These are phyloP conservation scores for Phytophthora melonis DNA, from an alignment of 352 stramenopile species.

Conservation along the genomic window DNA sequence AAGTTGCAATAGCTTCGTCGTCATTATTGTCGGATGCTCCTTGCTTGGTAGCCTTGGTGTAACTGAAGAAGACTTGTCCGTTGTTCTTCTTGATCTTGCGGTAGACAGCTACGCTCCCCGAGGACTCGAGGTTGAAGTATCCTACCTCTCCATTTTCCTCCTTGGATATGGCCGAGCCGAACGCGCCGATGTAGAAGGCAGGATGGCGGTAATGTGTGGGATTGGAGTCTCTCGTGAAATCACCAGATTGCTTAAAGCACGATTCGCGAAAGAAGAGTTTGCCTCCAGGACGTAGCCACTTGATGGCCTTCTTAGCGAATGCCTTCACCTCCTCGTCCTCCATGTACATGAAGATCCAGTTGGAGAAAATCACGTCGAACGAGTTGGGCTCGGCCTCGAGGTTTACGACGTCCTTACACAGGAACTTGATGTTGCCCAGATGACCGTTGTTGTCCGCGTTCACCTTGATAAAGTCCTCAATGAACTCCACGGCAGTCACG, in stretches of 20 bases:
- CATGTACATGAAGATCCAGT: conserved; percentile 86
- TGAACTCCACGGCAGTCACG: conserved; percentile 81
- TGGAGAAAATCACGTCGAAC: conserved; percentile 79
- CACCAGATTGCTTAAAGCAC: conserved; percentile 70
- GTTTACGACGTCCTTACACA: conserved; percentile 75
- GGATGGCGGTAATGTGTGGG: conserved; percentile 77
- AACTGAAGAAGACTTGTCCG: conserved; percentile 80
- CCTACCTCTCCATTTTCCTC: conserved; percentile 51
- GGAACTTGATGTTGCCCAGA: conserved; percentile 67
- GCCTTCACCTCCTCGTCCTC: conserved; percentile 62
- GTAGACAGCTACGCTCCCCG: conserved; percentile 69
- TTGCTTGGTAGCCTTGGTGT: conserved; percentile 65
- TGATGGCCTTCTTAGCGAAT: conserved; percentile 68
- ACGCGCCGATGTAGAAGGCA: conserved; percentile 68
- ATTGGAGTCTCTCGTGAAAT: conserved; percentile 69
- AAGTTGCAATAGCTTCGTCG: conserved; percentile 54
- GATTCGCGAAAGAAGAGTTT: conserved; percentile 79
- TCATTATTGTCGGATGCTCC: neutral
- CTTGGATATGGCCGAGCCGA: conserved; percentile 56
- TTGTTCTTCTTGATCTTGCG: conserved; percentile 88
- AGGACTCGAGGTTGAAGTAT: conserved; percentile 76
- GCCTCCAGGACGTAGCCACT: conserved; percentile 69
- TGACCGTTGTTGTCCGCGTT: conserved; percentile 61
- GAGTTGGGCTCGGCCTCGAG: conserved; percentile 68
- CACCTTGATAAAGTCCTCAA: conserved; percentile 77